Evolutionary conservation across 2,329 filamentous ascomycete species (phyloP), one percentile per base, ranked within the genome.

Genomic region (Botryotinia globosa): DNA sequence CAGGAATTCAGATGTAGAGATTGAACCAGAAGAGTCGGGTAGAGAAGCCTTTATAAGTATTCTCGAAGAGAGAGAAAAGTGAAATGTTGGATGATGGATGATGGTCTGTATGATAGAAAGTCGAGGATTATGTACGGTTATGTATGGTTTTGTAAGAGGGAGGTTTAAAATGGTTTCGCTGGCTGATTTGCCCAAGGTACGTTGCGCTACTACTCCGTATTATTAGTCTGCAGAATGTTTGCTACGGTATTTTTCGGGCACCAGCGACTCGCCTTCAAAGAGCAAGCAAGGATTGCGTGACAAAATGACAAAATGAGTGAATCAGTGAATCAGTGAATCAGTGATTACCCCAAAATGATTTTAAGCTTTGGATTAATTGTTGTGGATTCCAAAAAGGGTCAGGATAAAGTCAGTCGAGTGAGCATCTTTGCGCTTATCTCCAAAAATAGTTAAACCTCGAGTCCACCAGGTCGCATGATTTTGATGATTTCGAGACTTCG

Each of bases 401-500:
- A 63, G 59, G 37, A 29, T 62, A 42, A 4, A 29, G 25, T 42
- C 37, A 29, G 25, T 42, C 37, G 18, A 63, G 22, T n/a, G 37
- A 62, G 44, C 25, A 34, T 65, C 63, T 20, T 20, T 51, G 63
- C 45, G 45, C 64, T 54, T 54, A 66, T 54, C 32, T n/a, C 34
- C 45, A 25, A 54, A 39, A 66, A 66, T 37, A 64, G 64, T 25
- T 16, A 68, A 68, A 68, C 20, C 34, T 12, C 37, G 61, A 39
- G 64, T n/a, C n/a, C n/a, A n/a, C n/a, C n/a, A n/a, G n/a, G n/a
- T 66, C 29, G n/a, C 62, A 64, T 64, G 62, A 64, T 45, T 64
- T 37, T 44, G 39, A 2, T 10, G 42, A 39, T n/a, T 29, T 39
- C 59, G n/a, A 39, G 18, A 37, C 34, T 48, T 20, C 8, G 20